These are phyloP conservation scores for Candida peoriensis DNA, from an alignment of 805 yeast genomes.

Conservation along the genomic window DNA sequence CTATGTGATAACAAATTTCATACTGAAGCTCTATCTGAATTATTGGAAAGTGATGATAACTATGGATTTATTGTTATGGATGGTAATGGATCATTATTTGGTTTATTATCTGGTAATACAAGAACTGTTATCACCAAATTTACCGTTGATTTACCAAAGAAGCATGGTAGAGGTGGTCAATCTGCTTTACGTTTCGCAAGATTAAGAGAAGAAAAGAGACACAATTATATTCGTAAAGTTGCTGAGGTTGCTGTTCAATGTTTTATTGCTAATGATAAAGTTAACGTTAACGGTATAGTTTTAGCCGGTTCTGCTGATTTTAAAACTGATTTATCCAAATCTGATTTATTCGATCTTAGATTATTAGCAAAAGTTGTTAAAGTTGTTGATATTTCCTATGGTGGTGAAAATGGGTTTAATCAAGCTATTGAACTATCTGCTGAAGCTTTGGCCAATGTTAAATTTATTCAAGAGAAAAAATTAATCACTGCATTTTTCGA, in stretches of 20 bases:
- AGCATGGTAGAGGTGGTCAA: constrained; percentile 99
- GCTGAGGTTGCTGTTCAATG: constrained; percentile 98
- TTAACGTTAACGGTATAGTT: constrained; percentile 88
- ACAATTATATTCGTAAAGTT: constrained; percentile 95
- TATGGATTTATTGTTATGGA: constrained; percentile 99
- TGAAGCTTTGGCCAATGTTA: constrained; percentile 94
- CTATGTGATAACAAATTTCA: constrained; percentile 98
- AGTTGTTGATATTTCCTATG: constrained; percentile 95
- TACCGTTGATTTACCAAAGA: constrained; percentile 96
- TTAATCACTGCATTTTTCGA: constrained; percentile 88
- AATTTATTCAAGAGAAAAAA: constrained; percentile 97
- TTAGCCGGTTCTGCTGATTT: constrained; percentile 99
- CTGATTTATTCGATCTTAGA: constrained; percentile 91
- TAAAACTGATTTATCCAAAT: constrained; percentile 87
- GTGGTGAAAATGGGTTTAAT: constrained; percentile 99
- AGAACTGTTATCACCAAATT: constrained; percentile 95
- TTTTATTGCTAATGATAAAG: constrained; percentile 92
- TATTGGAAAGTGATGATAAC: constrained; percentile 90
- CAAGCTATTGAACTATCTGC: constrained; percentile 98
- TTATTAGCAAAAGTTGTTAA: constrained; percentile 81
- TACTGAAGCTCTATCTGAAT: constrained; percentile 92
- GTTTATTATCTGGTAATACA: constrained; percentile 93
- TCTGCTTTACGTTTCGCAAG: constrained; percentile 99
- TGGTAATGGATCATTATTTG: constrained; percentile 97
- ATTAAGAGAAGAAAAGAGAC: constrained; percentile 98